Base-by-base conservation (phyloP, 1,284 basidiomycete species). In the Melampsora americana region DNA sequence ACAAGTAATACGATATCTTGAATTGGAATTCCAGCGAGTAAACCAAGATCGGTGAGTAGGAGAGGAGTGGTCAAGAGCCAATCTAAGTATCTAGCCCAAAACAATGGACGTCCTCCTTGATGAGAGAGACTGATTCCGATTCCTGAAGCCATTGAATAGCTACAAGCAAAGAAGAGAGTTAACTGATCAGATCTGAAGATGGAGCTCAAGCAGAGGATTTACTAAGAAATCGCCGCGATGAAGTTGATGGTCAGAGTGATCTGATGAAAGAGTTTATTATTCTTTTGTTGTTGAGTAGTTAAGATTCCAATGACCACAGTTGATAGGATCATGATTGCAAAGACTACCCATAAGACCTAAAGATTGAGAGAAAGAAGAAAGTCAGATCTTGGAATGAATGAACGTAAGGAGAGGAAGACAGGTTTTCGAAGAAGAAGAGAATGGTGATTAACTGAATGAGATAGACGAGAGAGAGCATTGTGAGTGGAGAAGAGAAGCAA, bases 1-100 rank as follows among this genome's bases (percentile, higher is more conserved):
- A 56, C 53, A 56, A 56, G 53, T 56, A 56, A 12, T 5, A 56
- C 3, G 53, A 56, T 56, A 28, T 56, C 53, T 28, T 56, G 53
- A 28, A 56, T 28, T 28, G 53, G 53, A 23, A 56, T 28, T 12
- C 53, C 53, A 56, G 53, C 53, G 7, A 56, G 26, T 56, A 56
- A 56, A 23, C 53, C 53, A 56, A 56, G 53, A 56, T 56, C 53
- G 53, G 53, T 23, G 53, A 56, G 53, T 56, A 56, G 14, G 53
- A 56, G 53, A 28, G 53, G 53, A n/a, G 53, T 56, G n/a, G 53
- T 56, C 26, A 56, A 56, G 26, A 56, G 53, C 53, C 53, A 56
- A 28, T 56, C 53, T 18, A 56, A 28, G 12, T 56, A 56, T 14
- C 53, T 56, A 23, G 53, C 53, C 53, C 53, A 56, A 28, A 56